Conservation (phyloP, 768 basidiomycete genomes). For the Kwoniella botswanensis region DNA sequence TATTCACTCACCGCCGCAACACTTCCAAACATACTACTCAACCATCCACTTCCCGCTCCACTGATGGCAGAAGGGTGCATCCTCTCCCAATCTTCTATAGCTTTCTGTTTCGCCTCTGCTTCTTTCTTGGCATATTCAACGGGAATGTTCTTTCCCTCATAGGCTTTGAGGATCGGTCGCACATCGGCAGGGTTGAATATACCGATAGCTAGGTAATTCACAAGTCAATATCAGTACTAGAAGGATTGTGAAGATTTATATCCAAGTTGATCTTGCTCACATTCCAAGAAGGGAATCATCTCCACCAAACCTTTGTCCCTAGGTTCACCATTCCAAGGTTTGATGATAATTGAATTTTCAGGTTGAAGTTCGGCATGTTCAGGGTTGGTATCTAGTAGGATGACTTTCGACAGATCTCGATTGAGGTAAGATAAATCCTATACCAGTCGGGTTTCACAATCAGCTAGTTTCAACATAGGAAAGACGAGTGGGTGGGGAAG, state of each 20-base stretch:
- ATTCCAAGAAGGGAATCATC: conserved; percentile 98
- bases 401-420: conserved; percentile 86
- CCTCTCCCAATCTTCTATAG: conserved; percentile 79
- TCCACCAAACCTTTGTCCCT: conserved; percentile 76
- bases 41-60: conserved; percentile 42
- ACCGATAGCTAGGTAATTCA: conserved; percentile 71
- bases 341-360: conserved; percentile 82
- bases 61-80: conserved; percentile 50
- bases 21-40: conserved; percentile 50
- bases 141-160: conserved; percentile 85
- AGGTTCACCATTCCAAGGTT: conserved; percentile 82
- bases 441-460: too few species aligned
- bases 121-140: conserved; percentile 88
- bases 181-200: conserved; percentile 89
- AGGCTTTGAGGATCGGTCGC: conserved; percentile 81
- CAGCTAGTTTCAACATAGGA: too few species aligned
- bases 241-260: neutral
- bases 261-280: conserved; percentile 59
- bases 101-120: conserved; percentile 74
- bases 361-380: conserved; percentile 80
- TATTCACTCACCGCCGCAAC: conserved; percentile 48
- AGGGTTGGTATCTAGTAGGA: conserved; percentile 81
- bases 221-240: too few species aligned
- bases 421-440: conserved; percentile 93
- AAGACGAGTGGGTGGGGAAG: neutral